A percentile compares a stretch with the other conserved stretches of the same genome.
Evolutionary conservation across 495 filamentous ascomycete genomes (phyloP).

Genomic region (Neurospora sp.): DNA sequence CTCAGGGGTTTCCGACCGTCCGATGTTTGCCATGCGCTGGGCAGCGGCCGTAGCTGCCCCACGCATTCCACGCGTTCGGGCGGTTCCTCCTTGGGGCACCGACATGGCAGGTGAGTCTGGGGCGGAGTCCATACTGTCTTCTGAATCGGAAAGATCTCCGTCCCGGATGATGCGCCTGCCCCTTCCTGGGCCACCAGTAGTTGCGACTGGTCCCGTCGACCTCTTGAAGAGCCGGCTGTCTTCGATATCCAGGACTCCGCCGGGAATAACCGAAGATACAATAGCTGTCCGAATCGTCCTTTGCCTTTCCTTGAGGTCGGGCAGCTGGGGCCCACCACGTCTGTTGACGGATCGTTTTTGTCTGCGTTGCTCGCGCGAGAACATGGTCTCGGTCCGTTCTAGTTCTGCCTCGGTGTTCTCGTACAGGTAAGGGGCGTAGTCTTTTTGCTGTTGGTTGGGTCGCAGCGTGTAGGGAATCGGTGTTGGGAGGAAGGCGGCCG

Average conservation of each 20-base stretch:
- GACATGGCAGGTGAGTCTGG: conserved; percentile 78
- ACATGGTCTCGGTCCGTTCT: conserved; percentile 81
- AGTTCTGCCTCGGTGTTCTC: conserved; percentile 87
- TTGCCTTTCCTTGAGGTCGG: conserved; percentile 90
- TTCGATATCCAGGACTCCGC: conserved; percentile 67
- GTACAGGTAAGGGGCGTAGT: conserved; percentile 86
- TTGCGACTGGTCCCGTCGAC: conserved; percentile 20
- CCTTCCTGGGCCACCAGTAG: conserved; percentile 45
- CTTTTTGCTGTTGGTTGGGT: conserved; percentile 81
- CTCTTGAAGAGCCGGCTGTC: conserved; percentile 79
- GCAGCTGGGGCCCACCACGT: conserved; percentile 84
- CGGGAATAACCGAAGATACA: conserved; percentile 83
- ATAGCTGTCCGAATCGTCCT: conserved; percentile 83
- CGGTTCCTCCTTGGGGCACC: conserved; percentile 66
- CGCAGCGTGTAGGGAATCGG: conserved; percentile 76
- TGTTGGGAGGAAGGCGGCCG: conserved; percentile 73
- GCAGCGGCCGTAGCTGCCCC: conserved; percentile 77
- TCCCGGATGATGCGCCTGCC: conserved; percentile 46
- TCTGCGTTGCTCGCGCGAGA: conserved; percentile 82
- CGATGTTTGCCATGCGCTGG: conserved; percentile 60
- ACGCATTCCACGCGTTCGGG: conserved; percentile 77
- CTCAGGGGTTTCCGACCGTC: conserved; percentile 86
- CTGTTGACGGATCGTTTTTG: conserved; percentile 94
- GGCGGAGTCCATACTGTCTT: conserved; percentile 76
- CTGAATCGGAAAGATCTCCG: conserved; percentile 76